A percentile compares a stretch with the other conserved stretches of the same genome.
Evolutionary conservation across 2,329 filamentous ascomycete species (phyloP).

Genomic region (Aureobasidium sp.): DNA sequence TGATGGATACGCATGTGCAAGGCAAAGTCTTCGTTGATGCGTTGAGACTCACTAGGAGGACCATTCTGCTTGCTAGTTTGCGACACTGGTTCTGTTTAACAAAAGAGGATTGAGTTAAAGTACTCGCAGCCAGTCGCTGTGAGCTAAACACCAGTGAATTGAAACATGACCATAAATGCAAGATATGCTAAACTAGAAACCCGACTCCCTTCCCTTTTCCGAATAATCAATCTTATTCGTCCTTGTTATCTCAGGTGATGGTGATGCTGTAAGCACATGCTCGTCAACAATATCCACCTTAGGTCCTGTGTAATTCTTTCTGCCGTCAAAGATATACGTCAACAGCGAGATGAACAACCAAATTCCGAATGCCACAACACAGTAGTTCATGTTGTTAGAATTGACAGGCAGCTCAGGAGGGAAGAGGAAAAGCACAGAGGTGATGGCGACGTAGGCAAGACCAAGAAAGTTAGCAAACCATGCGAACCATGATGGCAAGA

Average conservation of each 20-base stretch:
- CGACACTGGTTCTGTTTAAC: no score
- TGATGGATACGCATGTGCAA: no score
- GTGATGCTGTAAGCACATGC: conserved; percentile 14
- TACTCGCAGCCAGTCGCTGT: no score
- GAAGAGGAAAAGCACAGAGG: conserved; percentile 67
- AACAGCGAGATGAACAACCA: conserved; percentile 48
- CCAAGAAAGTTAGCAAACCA: conserved; percentile 54
- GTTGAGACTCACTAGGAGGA: no score
- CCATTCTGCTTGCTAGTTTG: no score
- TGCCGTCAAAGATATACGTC: conserved; percentile 52
- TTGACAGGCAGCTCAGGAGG: conserved; percentile 58
- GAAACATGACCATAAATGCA: no score
- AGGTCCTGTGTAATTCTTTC: conserved; percentile 51
- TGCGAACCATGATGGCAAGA: conserved; percentile 44
- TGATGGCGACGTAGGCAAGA: conserved; percentile 58
- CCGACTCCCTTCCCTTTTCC: neutral
- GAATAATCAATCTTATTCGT: neutral
- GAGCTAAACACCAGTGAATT: no score
- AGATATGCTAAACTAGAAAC: neutral
- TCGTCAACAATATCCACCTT: conserved; percentile 22
- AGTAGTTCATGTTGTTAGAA: conserved; percentile 59
- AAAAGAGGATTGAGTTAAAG: no score
- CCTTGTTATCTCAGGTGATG: neutral
- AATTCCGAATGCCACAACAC: conserved; percentile 48
- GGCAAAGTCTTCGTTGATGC: no score